Evolutionary conservation across 2,329 filamentous ascomycete genomes (phyloP), one percentile per base, ranked within the genome.

Genomic region (Exophiala alcalophila): DNA sequence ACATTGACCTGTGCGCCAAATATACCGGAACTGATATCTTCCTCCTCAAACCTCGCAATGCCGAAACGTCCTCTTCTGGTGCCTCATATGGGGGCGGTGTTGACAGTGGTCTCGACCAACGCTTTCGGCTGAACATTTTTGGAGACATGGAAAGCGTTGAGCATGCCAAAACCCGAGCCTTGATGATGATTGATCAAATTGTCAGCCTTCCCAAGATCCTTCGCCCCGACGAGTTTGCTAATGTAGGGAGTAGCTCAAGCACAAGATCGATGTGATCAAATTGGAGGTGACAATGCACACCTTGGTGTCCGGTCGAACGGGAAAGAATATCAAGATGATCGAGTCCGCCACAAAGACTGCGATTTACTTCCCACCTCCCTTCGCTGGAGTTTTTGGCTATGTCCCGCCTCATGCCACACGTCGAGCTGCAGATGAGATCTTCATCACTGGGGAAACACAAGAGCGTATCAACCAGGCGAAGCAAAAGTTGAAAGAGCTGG

Each of bases 21-120:
- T 94, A 85, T 61, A 96, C 90, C 49, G 92, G 92, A 37, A 91
- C 94, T 40, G 92, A 98, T 65, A 94, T 98, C 56, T 98, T 98
- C 66, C 74, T 98, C 34, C 78, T 98, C 36, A 90, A 89, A 44
- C 90, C 92, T 3, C 95, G 94, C 66, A 77, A 90, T 52, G 82
- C 84, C 19, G 78, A 83, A 60, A 84, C 86, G 9, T 82, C 94
- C 55, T 73, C 85, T 51, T 85, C 85, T 31, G 47, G 35, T 24
- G 40, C 36, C 16, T 88, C 86, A 53, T 81, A 82, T 61, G 78
- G 79, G 20, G 86, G 88, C 59, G 80, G 81, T 25, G 83, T 92
- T 59, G 83, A 92, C 59, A 86, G 86, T 56, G 84, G 87, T 58
- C 72, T 83, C 57, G 90, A 96, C 64, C 86, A 92, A 65, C 81